These are phyloP conservation scores for Symbiodinium pilosum DNA, from an alignment of 73 alveolate species.

Conservation along the genomic window DNA sequence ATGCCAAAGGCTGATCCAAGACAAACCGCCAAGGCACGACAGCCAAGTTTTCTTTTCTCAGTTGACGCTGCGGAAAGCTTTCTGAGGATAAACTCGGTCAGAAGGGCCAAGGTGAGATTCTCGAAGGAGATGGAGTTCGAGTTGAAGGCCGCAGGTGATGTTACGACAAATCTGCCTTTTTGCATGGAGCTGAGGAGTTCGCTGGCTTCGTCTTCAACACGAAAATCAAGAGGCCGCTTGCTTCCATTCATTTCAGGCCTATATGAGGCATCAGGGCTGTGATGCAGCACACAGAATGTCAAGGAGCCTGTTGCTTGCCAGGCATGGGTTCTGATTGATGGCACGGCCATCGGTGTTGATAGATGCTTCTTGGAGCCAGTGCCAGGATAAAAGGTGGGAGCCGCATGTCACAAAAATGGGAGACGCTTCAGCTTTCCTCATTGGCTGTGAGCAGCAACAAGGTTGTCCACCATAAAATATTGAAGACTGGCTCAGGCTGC, in stretches of 20 bases:
- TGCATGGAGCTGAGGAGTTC: conserved; percentile 16
- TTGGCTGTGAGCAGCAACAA: no score
- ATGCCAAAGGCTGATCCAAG: conserved; percentile 81
- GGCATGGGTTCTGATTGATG: conserved; percentile 87
- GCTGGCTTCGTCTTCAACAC: conserved; percentile 40
- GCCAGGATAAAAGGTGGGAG: conserved; percentile 30
- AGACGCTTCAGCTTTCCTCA: no score
- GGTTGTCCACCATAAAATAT: no score
- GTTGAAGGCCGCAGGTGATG: conserved; percentile 9
- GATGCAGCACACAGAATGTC: no score
- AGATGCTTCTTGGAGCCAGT: conserved; percentile 60
- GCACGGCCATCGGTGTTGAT: conserved; percentile 40
- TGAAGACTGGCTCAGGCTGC: no score
- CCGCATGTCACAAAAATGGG: no score
- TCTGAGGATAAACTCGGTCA: conserved; percentile 57
- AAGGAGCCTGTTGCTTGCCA: neutral
- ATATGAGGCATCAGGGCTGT: no score
- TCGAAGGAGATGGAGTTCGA: conserved; percentile 72
- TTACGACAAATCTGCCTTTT: neutral
- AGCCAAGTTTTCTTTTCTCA: no score
- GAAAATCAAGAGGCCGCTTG: conserved; percentile 2
- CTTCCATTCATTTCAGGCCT: neutral
- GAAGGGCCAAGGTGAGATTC: conserved; percentile 56
- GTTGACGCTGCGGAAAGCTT: neutral
- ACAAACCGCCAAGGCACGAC: conserved; percentile 42